Evolutionary conservation across 257 asterid genomes (phyloP).

Genomic region (Rauvolfia tetraphylla): DNA sequence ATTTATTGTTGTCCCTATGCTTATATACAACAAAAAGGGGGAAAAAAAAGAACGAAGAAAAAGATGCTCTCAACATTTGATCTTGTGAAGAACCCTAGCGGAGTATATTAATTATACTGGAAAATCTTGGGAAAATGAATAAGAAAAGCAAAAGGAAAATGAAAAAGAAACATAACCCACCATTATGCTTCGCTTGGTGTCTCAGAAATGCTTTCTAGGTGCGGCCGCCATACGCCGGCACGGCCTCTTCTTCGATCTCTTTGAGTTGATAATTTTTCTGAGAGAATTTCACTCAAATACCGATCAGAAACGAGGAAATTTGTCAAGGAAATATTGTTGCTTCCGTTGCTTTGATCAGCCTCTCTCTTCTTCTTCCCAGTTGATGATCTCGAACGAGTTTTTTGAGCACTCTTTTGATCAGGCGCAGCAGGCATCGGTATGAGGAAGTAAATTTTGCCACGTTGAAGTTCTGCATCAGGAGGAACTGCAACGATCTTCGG

Average conservation of each 20-base stretch:
- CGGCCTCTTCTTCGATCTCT: constrained; percentile 89
- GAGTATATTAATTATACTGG: constrained; percentile 14
- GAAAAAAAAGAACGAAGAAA: background rate
- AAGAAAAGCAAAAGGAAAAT: background rate
- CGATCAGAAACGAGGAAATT: constrained; percentile 47
- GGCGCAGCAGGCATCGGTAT: constrained; percentile 54
- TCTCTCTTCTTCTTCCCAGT: constrained; percentile 43
- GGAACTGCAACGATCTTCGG: constrained; percentile 67
- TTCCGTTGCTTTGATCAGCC: constrained; percentile 3
- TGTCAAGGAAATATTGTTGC: constrained; percentile 15
- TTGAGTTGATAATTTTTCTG: constrained; percentile 61
- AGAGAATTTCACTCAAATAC: constrained; percentile 71
- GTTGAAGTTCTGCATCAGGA: constrained; percentile 76
- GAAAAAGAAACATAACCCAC: background rate
- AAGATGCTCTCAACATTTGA: constrained; percentile 17
- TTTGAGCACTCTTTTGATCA: background rate
- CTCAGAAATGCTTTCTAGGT: constrained; percentile 82
- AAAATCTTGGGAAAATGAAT: constrained; percentile 8
- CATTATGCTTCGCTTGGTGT: constrained; percentile 42
- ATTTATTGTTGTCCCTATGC: constrained; percentile 17
- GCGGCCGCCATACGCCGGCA: constrained; percentile 80
- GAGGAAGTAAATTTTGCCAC: constrained; percentile 93
- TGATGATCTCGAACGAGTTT: constrained; percentile 19
- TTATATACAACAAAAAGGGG: constrained; percentile 31
- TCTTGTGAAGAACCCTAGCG: constrained; percentile 42